phyloP scores from a whole-genome alignment of 2,329 filamentous ascomycete genomes.

The Macrophomina pseudophaseolina region DNA sequence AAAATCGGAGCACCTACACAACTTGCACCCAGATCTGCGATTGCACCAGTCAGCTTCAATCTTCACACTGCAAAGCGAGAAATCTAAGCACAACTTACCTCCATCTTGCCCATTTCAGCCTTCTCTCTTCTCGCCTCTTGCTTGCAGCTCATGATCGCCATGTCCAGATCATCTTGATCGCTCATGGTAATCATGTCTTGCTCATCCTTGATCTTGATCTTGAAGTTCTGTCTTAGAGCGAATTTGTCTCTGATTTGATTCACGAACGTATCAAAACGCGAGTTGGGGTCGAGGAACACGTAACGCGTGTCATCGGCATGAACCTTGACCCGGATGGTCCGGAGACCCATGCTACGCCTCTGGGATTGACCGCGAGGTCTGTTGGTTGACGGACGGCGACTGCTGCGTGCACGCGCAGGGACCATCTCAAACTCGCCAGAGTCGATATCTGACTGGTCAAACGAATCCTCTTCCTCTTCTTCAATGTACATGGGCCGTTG shows the following conservation, averaged over 20 bases:
- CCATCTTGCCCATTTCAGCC: constrained; percentile 88
- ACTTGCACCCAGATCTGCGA: constrained; percentile 24
- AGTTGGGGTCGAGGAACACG: constrained; percentile 77
- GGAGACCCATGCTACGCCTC: constrained; percentile 57
- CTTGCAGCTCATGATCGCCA: constrained; percentile 76
- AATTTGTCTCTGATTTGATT: constrained; percentile 88
- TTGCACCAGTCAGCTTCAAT: not conserved
- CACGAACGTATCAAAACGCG: constrained; percentile 78
- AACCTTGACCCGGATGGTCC: constrained; percentile 86
- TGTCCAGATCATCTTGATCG: constrained; percentile 93
- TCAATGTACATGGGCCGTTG: constrained; percentile 70
- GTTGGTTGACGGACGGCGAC: constrained; percentile 37
- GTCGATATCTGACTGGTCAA: constrained; percentile 73
- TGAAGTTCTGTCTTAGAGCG: constrained; percentile 75
- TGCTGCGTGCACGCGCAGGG: constrained; percentile 41
- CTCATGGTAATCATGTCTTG: constrained; percentile 97
- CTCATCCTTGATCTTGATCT: constrained; percentile 87
- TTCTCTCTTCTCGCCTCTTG: constrained; percentile 73
- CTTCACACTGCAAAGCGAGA: not conserved
- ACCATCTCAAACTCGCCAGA: constrained; percentile 83
- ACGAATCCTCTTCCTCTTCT: constrained; percentile 76
- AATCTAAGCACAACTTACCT: constrained; percentile 66
- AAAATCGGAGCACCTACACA: constrained; percentile 25
- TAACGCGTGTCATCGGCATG: constrained; percentile 87
- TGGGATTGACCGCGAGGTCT: constrained; percentile 13